Conservation (phyloP, 148 eudicot species). For the Dysphania ambrosioides region DNA sequence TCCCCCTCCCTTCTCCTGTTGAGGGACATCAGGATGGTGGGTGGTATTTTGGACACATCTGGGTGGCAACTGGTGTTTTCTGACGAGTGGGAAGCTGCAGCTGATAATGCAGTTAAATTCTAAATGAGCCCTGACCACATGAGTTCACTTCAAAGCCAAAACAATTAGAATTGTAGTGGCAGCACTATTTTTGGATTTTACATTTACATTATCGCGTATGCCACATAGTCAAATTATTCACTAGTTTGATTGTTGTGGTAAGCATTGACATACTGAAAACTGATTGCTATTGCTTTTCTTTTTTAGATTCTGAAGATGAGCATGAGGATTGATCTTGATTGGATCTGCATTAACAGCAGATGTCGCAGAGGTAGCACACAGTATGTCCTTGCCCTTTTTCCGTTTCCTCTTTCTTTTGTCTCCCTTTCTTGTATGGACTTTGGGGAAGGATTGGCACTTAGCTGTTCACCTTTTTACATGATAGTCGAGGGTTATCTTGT, state of each 20-base stretch:
- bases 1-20: too few relatives aligned
- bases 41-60: too few relatives aligned
- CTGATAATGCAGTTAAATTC: neutral
- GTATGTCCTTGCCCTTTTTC: neutral
- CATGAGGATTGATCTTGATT: slow-evolving; percentile 67
- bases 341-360: slow-evolving; percentile 2
- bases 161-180: neutral
- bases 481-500: neutral
- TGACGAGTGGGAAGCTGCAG: too few relatives aligned
- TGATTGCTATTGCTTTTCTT: slow-evolving; percentile 4
- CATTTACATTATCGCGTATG: neutral
- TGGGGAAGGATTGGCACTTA: neutral
- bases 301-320: slow-evolving; percentile 73
- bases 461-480: neutral
- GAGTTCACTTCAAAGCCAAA: neutral
- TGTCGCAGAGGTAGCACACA: slow-evolving; percentile 18
- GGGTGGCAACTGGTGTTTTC: too few relatives aligned
- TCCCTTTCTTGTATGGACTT: too few relatives aligned
- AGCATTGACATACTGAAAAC: neutral
- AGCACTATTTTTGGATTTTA: neutral
- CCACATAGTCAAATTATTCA: neutral
- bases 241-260: neutral
- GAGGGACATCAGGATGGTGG: too few relatives aligned
- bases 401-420: neutral
- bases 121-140: neutral